These are phyloP conservation scores for Puccinellia tenuiflora DNA, from an alignment of 176 grass and related monocot genomes.

Conservation along the genomic window DNA sequence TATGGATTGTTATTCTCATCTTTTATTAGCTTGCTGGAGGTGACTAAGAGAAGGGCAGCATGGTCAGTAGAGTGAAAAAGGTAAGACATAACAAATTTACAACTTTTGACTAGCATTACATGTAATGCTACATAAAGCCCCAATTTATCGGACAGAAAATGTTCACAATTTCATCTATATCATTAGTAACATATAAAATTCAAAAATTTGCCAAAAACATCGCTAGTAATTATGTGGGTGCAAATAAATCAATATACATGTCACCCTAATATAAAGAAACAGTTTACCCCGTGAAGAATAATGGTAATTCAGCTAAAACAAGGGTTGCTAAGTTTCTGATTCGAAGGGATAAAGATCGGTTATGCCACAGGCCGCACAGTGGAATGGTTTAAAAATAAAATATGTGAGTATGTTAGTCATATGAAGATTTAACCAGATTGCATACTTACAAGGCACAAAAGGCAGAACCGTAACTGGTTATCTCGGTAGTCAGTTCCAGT, in stretches of 20 bases:
- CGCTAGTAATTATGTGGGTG: not conserved
- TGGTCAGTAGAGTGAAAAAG: not conserved
- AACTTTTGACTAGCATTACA: not conserved
- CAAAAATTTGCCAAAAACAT: not conserved
- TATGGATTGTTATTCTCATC: not conserved
- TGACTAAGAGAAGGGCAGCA: not conserved
- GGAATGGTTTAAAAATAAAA: not conserved
- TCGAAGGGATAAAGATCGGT: not conserved
- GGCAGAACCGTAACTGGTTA: constrained; percentile 82
- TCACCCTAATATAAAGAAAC: not conserved
- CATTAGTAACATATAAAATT: not conserved
- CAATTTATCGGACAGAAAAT: not conserved
- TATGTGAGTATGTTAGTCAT: not conserved
- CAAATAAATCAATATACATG: not conserved
- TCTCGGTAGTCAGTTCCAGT: constrained; percentile 77
- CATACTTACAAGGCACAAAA: constrained; percentile 70
- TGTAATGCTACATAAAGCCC: not conserved
- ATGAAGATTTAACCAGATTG: not conserved
- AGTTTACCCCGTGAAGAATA: not conserved
- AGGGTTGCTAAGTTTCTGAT: not conserved
- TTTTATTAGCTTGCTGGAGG: not conserved
- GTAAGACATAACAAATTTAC: not conserved
- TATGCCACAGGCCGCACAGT: not conserved
- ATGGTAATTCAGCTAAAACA: not conserved
- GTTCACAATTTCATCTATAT: not conserved